A percentile compares a stretch with the other conserved stretches of the same genome.
Evolutionary conservation across 371 early-diverging fungal genomes (phyloP).

Genomic region (Parasitella parasitica): DNA sequence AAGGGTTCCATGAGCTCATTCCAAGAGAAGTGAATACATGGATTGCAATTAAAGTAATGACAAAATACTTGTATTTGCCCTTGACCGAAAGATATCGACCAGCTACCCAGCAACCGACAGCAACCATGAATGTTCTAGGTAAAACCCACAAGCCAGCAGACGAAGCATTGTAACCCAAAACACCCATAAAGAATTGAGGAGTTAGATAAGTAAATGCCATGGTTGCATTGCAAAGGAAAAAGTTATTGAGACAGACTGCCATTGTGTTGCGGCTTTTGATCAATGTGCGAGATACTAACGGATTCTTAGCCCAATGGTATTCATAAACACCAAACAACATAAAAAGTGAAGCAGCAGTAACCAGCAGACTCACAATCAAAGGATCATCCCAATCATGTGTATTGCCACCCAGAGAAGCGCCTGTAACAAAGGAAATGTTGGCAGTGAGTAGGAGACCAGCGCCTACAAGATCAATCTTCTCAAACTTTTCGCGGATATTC

Average conservation of each 20-base stretch:
- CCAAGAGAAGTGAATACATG: slow-evolving; percentile 12
- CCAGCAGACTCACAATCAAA: slow-evolving; percentile 49
- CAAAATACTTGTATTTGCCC: slow-evolving; percentile 31
- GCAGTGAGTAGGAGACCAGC: slow-evolving; percentile 44
- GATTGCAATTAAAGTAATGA: slow-evolving; percentile 12
- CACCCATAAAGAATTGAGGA: slow-evolving; percentile 48
- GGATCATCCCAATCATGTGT: slow-evolving; percentile 62
- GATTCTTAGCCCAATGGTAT: slow-evolving; percentile 57
- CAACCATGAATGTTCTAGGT: slow-evolving; percentile 33
- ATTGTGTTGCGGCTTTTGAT: slow-evolving; percentile 35
- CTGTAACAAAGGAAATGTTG: slow-evolving; percentile 56
- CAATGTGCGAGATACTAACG: slow-evolving; percentile 53
- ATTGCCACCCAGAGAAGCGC: slow-evolving; percentile 62
- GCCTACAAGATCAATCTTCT: slow-evolving; percentile 64
- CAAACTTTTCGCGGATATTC: slow-evolving; percentile 23
- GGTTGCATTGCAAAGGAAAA: slow-evolving; percentile 35
- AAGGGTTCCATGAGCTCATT: slow-evolving; percentile 5
- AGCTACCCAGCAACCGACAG: slow-evolving; percentile 34
- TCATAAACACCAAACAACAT: slow-evolving; percentile 55
- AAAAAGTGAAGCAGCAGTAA: slow-evolving; percentile 42
- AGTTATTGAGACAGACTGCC: slow-evolving; percentile 32
- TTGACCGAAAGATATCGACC: slow-evolving; percentile 28
- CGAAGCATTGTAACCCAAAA: slow-evolving; percentile 38
- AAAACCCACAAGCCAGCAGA: slow-evolving; percentile 41
- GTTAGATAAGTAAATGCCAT: slow-evolving; percentile 30